phyloP scores from a whole-genome alignment of 2,329 filamentous ascomycete species.

The Venturia pyrina region DNA sequence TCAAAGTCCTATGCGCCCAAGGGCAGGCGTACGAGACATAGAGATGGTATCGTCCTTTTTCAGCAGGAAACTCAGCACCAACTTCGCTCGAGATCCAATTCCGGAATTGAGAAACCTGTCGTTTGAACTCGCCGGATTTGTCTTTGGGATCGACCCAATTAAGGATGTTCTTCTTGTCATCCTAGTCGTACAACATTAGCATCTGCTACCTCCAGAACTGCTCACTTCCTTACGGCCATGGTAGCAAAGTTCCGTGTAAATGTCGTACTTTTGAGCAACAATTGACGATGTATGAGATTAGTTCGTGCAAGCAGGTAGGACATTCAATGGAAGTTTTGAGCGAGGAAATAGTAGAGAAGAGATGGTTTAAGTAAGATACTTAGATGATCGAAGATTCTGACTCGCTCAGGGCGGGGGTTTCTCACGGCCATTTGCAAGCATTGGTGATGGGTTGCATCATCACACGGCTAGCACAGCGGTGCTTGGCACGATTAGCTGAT shows the following conservation, averaged over 20 bases:
- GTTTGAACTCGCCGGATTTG: slow-evolving; percentile 85
- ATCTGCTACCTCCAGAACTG: not conserved
- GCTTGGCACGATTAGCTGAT: slow-evolving; percentile 2
- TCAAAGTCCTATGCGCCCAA: slow-evolving; percentile 84
- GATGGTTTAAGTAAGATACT: not conserved
- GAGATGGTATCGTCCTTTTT: slow-evolving; percentile 86
- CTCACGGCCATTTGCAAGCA: not conserved
- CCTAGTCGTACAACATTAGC: not conserved
- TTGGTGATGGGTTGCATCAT: slow-evolving; percentile 1
- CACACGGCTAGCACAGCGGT: not conserved
- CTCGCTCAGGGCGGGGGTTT: not conserved
- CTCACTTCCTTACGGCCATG: not conserved
- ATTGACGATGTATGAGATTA: not conserved
- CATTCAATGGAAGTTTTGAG: not conserved
- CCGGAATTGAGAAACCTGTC: slow-evolving; percentile 73
- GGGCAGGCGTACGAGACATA: slow-evolving; percentile 92
- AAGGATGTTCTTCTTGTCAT: slow-evolving; percentile 45
- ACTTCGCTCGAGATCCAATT: slow-evolving; percentile 64
- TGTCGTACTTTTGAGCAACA: not conserved
- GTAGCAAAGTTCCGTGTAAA: not conserved
- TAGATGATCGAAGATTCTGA: not conserved
- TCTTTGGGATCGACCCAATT: slow-evolving; percentile 74
- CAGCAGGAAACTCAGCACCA: slow-evolving; percentile 67
- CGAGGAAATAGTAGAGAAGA: not conserved
- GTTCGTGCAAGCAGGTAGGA: not conserved